These are phyloP conservation scores for Cicer chorassanicum DNA, from an alignment of 306 rosid species.

Conservation along the genomic window DNA sequence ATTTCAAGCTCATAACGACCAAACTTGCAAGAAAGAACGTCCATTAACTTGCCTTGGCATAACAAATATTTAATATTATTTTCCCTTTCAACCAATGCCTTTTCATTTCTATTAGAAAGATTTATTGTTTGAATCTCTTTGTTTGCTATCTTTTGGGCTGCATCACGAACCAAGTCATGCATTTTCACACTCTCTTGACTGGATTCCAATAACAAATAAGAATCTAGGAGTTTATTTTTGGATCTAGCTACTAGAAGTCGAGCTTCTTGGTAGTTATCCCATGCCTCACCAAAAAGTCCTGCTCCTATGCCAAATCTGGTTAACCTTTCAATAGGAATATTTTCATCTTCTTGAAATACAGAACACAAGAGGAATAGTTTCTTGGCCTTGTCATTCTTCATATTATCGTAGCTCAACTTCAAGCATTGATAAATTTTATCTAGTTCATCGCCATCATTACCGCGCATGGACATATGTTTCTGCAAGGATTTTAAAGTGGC, in stretches of 20 bases:
- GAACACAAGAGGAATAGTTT: slow-evolving; percentile 29
- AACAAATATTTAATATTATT: background rate
- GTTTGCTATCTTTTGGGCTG: background rate
- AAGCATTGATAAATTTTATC: background rate
- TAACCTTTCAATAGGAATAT: background rate
- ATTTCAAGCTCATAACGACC: slow-evolving; percentile 21
- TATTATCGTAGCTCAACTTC: background rate
- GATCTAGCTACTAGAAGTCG: background rate
- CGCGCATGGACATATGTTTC: background rate
- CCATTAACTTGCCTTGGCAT: background rate
- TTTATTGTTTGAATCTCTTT: background rate
- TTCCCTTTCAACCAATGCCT: background rate
- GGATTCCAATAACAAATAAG: background rate
- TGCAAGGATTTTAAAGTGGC: background rate
- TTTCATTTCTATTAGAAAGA: background rate
- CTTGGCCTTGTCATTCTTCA: background rate
- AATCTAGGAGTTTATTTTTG: background rate
- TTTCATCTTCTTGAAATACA: slow-evolving; percentile 42
- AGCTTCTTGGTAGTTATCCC: background rate
- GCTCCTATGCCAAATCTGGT: background rate
- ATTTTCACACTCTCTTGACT: rapidly evolving
- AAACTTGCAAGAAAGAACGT: background rate
- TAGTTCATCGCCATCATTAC: background rate
- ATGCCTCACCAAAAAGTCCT: background rate
- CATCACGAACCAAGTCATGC: slow-evolving; percentile 42